These are phyloP conservation scores for Solanum piurae DNA, from an alignment of 257 asterid genomes.

Conservation along the genomic window DNA sequence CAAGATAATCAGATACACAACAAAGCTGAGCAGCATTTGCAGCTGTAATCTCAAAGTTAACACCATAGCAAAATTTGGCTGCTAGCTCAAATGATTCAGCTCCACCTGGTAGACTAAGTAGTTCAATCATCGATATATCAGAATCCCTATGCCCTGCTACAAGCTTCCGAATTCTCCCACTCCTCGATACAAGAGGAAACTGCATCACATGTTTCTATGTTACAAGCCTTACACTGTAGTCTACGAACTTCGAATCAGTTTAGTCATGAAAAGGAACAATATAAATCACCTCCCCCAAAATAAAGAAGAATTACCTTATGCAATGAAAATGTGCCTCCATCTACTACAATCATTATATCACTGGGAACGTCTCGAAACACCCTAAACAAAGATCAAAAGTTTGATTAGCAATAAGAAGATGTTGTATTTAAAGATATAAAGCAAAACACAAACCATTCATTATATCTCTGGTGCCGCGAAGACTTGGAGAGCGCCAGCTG, in stretches of 20 bases:
- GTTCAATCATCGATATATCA: constrained; percentile 56
- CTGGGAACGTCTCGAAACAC: constrained; percentile 92
- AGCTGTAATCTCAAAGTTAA: constrained; percentile 80
- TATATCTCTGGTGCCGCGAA: constrained; percentile 57
- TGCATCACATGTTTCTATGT: constrained; percentile 19
- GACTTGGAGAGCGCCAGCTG: constrained; percentile 50
- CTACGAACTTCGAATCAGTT: not conserved
- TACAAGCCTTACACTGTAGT: not conserved
- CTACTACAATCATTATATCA: constrained; percentile 75
- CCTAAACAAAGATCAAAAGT: constrained; percentile 32
- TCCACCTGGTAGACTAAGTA: constrained; percentile 80
- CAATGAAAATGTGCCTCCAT: constrained; percentile 62
- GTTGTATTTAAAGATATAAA: not conserved
- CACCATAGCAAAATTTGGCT: constrained; percentile 86
- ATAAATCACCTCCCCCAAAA: not conserved
- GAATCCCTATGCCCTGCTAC: constrained; percentile 73
- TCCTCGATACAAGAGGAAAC: constrained; percentile 93
- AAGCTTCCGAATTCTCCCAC: constrained; percentile 77
- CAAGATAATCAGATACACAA: constrained; percentile 80
- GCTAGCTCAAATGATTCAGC: constrained; percentile 78
- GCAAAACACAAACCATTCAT: not conserved
- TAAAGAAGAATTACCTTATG: constrained; percentile 49
- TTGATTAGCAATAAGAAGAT: constrained; percentile 1
- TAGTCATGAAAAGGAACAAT: not conserved
- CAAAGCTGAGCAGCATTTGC: constrained; percentile 70